These are phyloP conservation scores for Rosellinia necatrix DNA, from an alignment of 2,329 filamentous ascomycete genomes.

Conservation along the genomic window DNA sequence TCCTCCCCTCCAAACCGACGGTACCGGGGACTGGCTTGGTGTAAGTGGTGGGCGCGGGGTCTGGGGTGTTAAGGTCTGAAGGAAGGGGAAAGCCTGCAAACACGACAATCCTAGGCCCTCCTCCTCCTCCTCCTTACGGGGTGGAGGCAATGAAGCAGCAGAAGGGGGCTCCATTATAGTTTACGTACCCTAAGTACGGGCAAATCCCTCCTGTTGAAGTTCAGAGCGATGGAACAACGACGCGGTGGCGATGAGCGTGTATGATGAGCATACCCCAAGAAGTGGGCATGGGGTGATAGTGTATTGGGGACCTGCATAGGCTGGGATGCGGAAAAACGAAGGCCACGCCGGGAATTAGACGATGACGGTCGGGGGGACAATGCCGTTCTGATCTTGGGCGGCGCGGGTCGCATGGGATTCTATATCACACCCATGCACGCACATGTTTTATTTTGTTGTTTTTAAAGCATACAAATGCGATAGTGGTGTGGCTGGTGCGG, in stretches of 20 bases:
- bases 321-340: neutral
- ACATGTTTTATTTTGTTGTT: neutral
- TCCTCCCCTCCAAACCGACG: slow-evolving; percentile 68
- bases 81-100: neutral
- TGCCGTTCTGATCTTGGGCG: neutral
- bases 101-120: neutral
- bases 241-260: neutral
- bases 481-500: no score
- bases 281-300: neutral
- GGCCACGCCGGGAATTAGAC: neutral
- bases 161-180: neutral
- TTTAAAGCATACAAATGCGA: slow-evolving; percentile 6
- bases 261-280: neutral
- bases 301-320: neutral
- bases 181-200: neutral
- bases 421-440: slow-evolving; percentile 2
- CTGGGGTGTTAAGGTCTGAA: slow-evolving; percentile 67
- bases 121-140: neutral
- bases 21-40: slow-evolving; percentile 79
- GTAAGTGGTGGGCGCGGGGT: slow-evolving; percentile 80
- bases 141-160: neutral
- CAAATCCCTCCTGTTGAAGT: neutral
- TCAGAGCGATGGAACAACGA: neutral
- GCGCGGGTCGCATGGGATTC: neutral
- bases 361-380: neutral